Evolutionary conservation across 2,329 filamentous ascomycete genomes (phyloP), one percentile per base, ranked within the genome.

Genomic region (Botrytis hyacinthi): DNA sequence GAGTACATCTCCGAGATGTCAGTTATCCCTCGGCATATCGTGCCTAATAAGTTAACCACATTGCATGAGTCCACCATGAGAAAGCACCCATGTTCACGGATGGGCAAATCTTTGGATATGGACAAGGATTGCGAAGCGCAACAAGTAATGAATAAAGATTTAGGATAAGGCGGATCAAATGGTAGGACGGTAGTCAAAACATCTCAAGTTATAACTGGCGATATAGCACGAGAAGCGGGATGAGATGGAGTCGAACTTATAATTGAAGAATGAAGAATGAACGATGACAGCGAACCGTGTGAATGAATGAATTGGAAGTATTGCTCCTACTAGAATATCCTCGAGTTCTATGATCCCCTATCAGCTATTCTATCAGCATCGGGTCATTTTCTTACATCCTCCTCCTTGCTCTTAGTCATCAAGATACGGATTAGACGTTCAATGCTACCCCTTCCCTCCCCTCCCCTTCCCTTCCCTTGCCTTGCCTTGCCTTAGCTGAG

Each of bases 1-100:
- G n/a, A n/a, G n/a, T n/a, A n/a, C 54, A n/a, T 37, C 22, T 57
- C 37, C 35, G 54, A 54, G 14, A 54, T 16, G 51, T 10, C 26
- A 68, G 9, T n/a, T 66, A 26, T 37, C 29, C 18, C 29, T 68
- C 48, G 48, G 66, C 35, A 68, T 40, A 40, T 68, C 16, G 26
- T 68, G 66, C 66, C 66, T 68, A 68, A 57, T 68, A 42, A 29
- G 29, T 51, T 35, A 67, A n/a, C 22, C 48, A n/a, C 3, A n/a
- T n/a, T 51, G 48, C 22, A 51, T 6, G 22, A 67, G 37, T 26
- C 35, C 46, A 51, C n/a, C 18, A 51, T 51, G 29, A 48, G 40
- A 46, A n/a, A 9, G 14, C 48, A 68, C 40, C 46, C 46, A 68
- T 51, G 46, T 68, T 54, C 35, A 22, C 37, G 20, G 35, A 37